A percentile compares a stretch with the other conserved stretches of the same genome.
Conservation (phyloP, 805 yeast genomes). For the Saturnispora silvae region DNA sequence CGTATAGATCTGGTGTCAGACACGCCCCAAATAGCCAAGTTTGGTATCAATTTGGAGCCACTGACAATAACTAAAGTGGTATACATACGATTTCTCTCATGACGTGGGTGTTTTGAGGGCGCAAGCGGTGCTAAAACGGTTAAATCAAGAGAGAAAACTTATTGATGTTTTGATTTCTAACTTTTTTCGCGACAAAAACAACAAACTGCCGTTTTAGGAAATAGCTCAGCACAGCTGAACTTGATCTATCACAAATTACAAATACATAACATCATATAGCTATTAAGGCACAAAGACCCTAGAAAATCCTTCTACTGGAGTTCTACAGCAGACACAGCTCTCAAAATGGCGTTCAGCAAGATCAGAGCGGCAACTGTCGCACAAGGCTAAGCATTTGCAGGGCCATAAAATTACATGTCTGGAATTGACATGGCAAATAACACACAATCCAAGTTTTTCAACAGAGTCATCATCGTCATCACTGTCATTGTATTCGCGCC, state of each 20-base stretch:
- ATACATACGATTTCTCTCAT: constrained; percentile 10
- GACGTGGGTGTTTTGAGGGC: too few relatives aligned
- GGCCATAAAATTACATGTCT: constrained; percentile 87
- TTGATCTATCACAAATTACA: background rate
- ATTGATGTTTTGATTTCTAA: constrained; percentile 1
- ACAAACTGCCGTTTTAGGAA: background rate
- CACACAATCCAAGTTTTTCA: constrained; percentile 44
- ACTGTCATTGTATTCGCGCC: constrained; percentile 4
- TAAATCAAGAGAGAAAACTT: background rate
- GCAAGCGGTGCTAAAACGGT: too few relatives aligned
- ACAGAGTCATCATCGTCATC: constrained; percentile 11
- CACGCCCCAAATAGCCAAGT: too few relatives aligned
- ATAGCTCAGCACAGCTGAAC: background rate
- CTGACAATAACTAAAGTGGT: too few relatives aligned
- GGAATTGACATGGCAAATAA: constrained; percentile 66
- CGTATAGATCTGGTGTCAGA: too few relatives aligned
- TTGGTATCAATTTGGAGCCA: too few relatives aligned
- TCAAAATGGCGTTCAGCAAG: constrained; percentile 62
- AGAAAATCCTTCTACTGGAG: constrained; percentile 58
- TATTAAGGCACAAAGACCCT: constrained; percentile 42
- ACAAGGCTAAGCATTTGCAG: constrained; percentile 78
- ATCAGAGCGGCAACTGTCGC: constrained; percentile 72
- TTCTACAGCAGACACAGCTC: constrained; percentile 79
- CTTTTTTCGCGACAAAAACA: constrained; percentile 1
- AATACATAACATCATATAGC: background rate